phyloP scores from a whole-genome alignment of 306 rosid species.

The Heteromeles arbutifolia region DNA sequence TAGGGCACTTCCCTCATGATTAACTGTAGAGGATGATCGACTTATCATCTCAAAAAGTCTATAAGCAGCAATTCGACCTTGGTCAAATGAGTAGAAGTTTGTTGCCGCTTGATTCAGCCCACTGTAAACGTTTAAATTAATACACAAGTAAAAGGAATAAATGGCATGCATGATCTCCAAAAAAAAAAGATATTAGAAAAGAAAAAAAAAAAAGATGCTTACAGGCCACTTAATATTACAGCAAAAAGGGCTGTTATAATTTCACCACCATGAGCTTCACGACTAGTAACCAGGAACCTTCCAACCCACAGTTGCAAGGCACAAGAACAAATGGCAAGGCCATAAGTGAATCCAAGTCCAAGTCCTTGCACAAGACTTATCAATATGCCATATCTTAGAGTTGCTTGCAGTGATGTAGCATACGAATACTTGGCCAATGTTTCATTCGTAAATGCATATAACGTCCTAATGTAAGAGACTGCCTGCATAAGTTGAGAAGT shows the following conservation, averaged over 20 bases:
- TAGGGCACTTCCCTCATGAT: conserved; percentile 74
- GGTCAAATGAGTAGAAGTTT: conserved; percentile 98
- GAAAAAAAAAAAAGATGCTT: conserved; percentile 30
- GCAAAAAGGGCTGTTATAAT: conserved; percentile 89
- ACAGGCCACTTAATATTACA: conserved; percentile 98
- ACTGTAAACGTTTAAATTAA: conserved; percentile 30
- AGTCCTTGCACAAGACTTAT: conserved; percentile 99
- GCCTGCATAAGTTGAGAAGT: conserved; percentile 58
- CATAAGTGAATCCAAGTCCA: conserved; percentile 99
- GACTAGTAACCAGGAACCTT: conserved; percentile 58
- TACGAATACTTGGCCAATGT: conserved; percentile 96
- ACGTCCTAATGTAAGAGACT: conserved; percentile 82
- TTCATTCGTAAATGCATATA: conserved; percentile 94
- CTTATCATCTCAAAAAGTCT: conserved; percentile 99
- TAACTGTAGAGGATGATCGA: conserved; percentile 80
- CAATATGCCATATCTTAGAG: conserved; percentile 94
- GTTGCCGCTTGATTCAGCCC: conserved; percentile 99
- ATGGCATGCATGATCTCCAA: conserved; percentile 4
- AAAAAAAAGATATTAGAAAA: background rate
- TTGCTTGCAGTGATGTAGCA: conserved; percentile 97
- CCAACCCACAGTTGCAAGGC: conserved; percentile 99
- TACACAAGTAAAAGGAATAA: conserved; percentile 22
- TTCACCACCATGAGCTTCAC: conserved; percentile 90
- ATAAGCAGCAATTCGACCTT: conserved; percentile 98
- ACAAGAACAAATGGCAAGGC: conserved; percentile 99